Evolutionary conservation across 2,329 filamentous ascomycete genomes (phyloP).

Genomic region (Pseudocercospora crystallina): DNA sequence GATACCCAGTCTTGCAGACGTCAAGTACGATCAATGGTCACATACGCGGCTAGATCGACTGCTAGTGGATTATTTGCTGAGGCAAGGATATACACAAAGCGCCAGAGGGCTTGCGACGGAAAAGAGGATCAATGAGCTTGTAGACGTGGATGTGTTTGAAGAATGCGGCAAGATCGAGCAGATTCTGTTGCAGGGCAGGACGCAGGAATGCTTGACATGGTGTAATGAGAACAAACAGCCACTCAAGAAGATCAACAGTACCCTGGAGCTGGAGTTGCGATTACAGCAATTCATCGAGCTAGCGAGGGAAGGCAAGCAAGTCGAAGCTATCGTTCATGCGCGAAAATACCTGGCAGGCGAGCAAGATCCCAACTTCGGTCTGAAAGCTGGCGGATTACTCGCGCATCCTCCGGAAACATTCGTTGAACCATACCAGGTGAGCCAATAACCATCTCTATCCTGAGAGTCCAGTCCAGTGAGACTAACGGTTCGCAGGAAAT

Average conservation of each 20-base stretch:
- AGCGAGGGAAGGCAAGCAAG: constrained; percentile 68
- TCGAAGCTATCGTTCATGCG: constrained; percentile 79
- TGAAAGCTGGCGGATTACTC: constrained; percentile 76
- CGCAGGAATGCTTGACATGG: constrained; percentile 81
- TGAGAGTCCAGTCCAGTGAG: too few relatives aligned
- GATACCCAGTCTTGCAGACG: constrained; percentile 80
- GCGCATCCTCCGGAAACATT: constrained; percentile 66
- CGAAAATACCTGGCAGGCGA: constrained; percentile 76
- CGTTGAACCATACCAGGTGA: constrained; percentile 61
- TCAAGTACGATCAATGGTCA: constrained; percentile 91
- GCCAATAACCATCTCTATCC: too few relatives aligned
- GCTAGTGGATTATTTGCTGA: constrained; percentile 87
- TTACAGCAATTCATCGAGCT: constrained; percentile 95
- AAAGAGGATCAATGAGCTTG: constrained; percentile 74
- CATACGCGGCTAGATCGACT: constrained; percentile 77
- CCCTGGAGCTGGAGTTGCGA: constrained; percentile 88
- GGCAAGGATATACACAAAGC: constrained; percentile 77
- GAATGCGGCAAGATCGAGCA: constrained; percentile 76
- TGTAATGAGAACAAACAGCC: constrained; percentile 92
- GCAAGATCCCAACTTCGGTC: constrained; percentile 64
- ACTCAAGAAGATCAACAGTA: constrained; percentile 82
- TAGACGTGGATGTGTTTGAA: constrained; percentile 86
- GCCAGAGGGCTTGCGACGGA: constrained; percentile 73
- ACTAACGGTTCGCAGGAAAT: constrained; percentile 57
- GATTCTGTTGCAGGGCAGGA: constrained; percentile 66